phyloP scores from a whole-genome alignment of 495 filamentous ascomycete genomes.

The Oidiodendron maius region DNA sequence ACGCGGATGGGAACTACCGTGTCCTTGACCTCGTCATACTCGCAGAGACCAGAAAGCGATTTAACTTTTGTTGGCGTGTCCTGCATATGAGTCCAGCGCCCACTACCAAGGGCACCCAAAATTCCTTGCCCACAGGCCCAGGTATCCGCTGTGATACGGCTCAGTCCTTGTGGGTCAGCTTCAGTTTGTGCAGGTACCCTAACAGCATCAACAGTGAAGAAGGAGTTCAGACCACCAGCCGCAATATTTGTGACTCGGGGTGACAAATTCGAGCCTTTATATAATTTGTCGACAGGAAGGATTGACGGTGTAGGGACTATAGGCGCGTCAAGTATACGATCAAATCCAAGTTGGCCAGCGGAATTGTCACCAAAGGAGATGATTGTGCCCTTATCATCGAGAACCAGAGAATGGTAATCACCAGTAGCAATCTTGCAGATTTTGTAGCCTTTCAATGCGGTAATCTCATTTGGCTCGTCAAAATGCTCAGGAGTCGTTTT shows the following conservation, averaged over 20 bases:
- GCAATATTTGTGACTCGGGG: constrained; percentile 66
- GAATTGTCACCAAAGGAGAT: constrained; percentile 91
- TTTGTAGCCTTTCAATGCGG: constrained; percentile 51
- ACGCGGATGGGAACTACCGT: constrained; percentile 71
- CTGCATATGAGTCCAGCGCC: constrained; percentile 87
- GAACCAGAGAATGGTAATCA: constrained; percentile 77
- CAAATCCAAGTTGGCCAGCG: constrained; percentile 77
- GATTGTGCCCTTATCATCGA: constrained; percentile 68
- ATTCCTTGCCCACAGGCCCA: constrained; percentile 86
- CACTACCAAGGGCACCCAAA: constrained; percentile 73
- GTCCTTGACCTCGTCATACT: constrained; percentile 72
- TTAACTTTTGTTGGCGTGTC: constrained; percentile 76
- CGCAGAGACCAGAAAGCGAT: constrained; percentile 69
- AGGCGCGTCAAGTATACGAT: constrained; percentile 47
- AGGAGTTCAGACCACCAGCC: constrained; percentile 81
- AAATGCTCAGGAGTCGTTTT: constrained; percentile 73
- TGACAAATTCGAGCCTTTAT: constrained; percentile 50
- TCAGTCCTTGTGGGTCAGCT: constrained; percentile 28
- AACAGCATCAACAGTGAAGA: constrained; percentile 77
- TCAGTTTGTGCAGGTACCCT: constrained; percentile 42
- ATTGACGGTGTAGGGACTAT: constrained; percentile 63
- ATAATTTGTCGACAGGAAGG: constrained; percentile 63
- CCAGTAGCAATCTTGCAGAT: constrained; percentile 73
- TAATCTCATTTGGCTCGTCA: constrained; percentile 73
- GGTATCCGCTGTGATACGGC: constrained; percentile 61